A percentile compares a stretch with the other conserved stretches of the same genome.
Evolutionary conservation across 2,329 filamentous ascomycete genomes (phyloP).

Genomic region (Sporothrix pallida): DNA sequence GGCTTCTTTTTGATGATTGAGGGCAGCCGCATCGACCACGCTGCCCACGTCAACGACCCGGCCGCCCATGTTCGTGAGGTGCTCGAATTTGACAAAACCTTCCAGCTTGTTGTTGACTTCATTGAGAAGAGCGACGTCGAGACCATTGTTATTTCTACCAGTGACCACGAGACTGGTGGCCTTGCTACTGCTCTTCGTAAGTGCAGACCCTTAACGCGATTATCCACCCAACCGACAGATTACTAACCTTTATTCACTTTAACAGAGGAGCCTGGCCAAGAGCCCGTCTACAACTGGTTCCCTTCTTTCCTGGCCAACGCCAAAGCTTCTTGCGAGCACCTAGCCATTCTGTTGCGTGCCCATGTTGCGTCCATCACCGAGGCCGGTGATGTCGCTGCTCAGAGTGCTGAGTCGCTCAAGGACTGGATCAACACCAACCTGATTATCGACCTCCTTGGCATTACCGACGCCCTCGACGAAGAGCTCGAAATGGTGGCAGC

Average conservation of each 20-base stretch:
- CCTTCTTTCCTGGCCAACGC: slow-evolving; percentile 76
- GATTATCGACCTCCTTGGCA: slow-evolving; percentile 73
- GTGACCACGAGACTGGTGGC: slow-evolving; percentile 95
- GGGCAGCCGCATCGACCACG: slow-evolving; percentile 93
- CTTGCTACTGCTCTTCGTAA: slow-evolving; percentile 78
- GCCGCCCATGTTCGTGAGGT: slow-evolving; percentile 89
- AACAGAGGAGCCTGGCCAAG: slow-evolving; percentile 56
- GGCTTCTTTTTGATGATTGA: slow-evolving; percentile 99
- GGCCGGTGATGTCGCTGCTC: background rate
- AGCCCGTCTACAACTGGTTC: slow-evolving; percentile 74
- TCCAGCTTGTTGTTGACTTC: slow-evolving; percentile 83
- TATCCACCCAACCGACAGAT: background rate
- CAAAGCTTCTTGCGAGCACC: slow-evolving; percentile 77
- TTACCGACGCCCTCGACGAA: slow-evolving; percentile 71
- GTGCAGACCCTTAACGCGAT: slow-evolving; percentile 40
- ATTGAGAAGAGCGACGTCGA: slow-evolving; percentile 74
- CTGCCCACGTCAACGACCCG: slow-evolving; percentile 84
- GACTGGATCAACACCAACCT: slow-evolving; percentile 72
- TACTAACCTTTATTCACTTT: background rate
- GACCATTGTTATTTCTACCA: slow-evolving; percentile 84
- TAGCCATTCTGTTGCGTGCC: slow-evolving; percentile 65
- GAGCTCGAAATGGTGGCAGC: slow-evolving; percentile 73
- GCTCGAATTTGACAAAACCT: slow-evolving; percentile 89
- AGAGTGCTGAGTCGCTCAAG: slow-evolving; percentile 49
- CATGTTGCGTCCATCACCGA: slow-evolving; percentile 56